phyloP scores from a whole-genome alignment of 805 yeast genomes.

The Kuraishia capsulata region DNA sequence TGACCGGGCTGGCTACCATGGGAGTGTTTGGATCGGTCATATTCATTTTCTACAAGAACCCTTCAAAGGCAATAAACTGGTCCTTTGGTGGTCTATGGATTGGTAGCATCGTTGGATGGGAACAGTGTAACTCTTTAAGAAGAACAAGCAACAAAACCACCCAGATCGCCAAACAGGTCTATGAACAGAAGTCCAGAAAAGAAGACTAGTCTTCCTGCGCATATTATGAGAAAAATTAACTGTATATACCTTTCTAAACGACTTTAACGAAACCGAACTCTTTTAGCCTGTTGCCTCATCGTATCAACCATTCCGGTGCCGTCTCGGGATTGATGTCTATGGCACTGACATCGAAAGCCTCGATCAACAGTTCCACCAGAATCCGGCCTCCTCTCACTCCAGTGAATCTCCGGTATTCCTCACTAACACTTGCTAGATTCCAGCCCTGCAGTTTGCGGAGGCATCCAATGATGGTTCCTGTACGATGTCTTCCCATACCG shows the following conservation, averaged over 20 bases:
- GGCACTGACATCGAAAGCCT: constrained; percentile 45
- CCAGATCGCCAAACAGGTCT: constrained; percentile 52
- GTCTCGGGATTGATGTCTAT: constrained; percentile 29
- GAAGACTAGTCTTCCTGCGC: neutral
- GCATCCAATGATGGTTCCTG: constrained; percentile 96
- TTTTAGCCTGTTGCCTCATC: constrained; percentile 11
- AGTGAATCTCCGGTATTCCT: constrained; percentile 89
- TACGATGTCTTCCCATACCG: constrained; percentile 97
- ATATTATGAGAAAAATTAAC: neutral
- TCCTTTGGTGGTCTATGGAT: constrained; percentile 68
- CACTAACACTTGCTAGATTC: constrained; percentile 89
- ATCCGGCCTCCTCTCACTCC: constrained; percentile 91
- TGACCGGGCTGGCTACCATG: constrained; percentile 66
- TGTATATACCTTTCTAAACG: constrained; percentile 1
- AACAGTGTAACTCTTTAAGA: constrained; percentile 74
- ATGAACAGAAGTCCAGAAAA: constrained; percentile 14
- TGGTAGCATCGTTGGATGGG: constrained; percentile 86
- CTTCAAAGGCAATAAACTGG: constrained; percentile 68
- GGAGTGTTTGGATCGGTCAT: constrained; percentile 63
- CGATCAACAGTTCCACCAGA: constrained; percentile 83
- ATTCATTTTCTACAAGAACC: constrained; percentile 55
- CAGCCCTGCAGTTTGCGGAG: constrained; percentile 90
- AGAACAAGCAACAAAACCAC: constrained; percentile 59
- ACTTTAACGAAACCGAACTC: neutral
- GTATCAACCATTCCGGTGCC: constrained; percentile 40